A percentile compares a stretch with the other conserved stretches of the same genome.
Evolutionary conservation across 1,139 yeast genomes (phyloP).

Genomic region (Candida frijolesensis): DNA sequence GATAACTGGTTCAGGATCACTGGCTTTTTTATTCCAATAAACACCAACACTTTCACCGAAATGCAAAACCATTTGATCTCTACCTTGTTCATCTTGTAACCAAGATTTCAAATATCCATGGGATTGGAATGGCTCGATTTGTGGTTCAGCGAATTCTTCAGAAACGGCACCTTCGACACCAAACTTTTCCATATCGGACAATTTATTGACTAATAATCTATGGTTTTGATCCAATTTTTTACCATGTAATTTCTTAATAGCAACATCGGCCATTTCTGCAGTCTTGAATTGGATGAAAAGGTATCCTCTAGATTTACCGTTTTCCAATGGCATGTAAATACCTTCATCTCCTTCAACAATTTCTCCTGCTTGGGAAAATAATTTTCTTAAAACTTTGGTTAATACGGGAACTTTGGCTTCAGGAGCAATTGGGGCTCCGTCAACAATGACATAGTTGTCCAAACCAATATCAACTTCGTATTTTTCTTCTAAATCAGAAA

Average conservation of each 20-base stretch:
- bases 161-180: constrained; percentile 69
- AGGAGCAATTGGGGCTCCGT: constrained; percentile 96
- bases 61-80: constrained; percentile 89
- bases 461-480: constrained; percentile 68
- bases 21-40: constrained; percentile 81
- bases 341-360: constrained; percentile 68
- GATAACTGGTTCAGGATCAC: constrained; percentile 74
- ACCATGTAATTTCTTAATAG: constrained; percentile 79
- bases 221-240: constrained; percentile 94
- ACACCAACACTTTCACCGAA: constrained; percentile 80
- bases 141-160: constrained; percentile 70
- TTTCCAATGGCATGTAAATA: constrained; percentile 79
- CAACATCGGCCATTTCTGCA: constrained; percentile 70
- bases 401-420: constrained; percentile 84
- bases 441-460: constrained; percentile 83
- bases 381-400: constrained; percentile 81
- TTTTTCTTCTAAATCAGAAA: constrained; percentile 82
- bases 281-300: constrained; percentile 82
- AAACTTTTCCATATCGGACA: constrained; percentile 82
- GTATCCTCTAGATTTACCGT: constrained; percentile 83
- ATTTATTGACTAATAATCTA: constrained; percentile 79
- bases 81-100: constrained; percentile 86
- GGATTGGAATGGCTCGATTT: constrained; percentile 66
- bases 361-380: constrained; percentile 70
- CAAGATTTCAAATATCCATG: constrained; percentile 85